Percentiles rank a stretch among this genome's conserved stretches.
These are phyloP conservation scores for Prinsepia uniflora DNA, from an alignment of 306 rosid species.

Conservation along the genomic window DNA sequence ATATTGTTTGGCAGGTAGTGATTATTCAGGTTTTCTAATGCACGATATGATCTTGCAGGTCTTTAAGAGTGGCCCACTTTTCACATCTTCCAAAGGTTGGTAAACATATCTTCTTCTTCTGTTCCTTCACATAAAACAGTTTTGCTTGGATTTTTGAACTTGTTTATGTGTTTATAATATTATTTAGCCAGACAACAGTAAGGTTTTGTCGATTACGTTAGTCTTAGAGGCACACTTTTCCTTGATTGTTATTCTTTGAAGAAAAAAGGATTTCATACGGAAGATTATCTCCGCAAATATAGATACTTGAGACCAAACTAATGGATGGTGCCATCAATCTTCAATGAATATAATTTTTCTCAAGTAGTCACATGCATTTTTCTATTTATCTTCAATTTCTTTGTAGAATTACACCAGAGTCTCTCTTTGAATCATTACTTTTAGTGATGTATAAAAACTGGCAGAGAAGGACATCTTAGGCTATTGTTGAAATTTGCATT, in stretches of 20 bases:
- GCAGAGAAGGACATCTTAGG: too few relatives aligned
- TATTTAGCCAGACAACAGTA: neutral
- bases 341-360: too few relatives aligned
- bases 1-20: slow-evolving; percentile 7
- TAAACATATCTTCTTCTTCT: slow-evolving; percentile 8
- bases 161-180: neutral
- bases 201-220: neutral
- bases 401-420: too few relatives aligned
- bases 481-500: too few relatives aligned
- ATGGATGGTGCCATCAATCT: too few relatives aligned
- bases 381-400: too few relatives aligned
- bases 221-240: neutral
- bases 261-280: neutral
- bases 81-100: slow-evolving; percentile 97
- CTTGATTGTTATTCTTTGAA: neutral
- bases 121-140: neutral
- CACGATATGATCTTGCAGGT: slow-evolving; percentile 54
- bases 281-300: neutral
- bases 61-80: slow-evolving; percentile 97
- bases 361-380: too few relatives aligned
- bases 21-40: slow-evolving; percentile 33
- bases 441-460: too few relatives aligned
- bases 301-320: too few relatives aligned
- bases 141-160: slow-evolving; percentile 17
- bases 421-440: too few relatives aligned